Evolutionary conservation across 768 basidiomycete species (phyloP), one percentile per base, ranked within the genome.

Genomic region (Rhodotorula diobovata): DNA sequence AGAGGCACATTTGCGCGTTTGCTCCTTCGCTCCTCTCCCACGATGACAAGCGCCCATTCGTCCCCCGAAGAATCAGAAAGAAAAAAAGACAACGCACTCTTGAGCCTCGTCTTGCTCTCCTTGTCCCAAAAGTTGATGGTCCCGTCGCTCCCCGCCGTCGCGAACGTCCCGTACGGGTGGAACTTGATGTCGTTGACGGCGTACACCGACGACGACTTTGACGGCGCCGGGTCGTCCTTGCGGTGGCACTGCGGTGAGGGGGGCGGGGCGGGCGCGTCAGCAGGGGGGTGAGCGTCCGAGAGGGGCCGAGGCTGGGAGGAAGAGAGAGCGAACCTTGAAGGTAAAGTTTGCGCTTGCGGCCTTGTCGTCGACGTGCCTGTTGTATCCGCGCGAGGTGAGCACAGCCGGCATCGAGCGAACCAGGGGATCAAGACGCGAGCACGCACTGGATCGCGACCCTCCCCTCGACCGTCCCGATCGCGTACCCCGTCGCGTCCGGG

Each of bases 91-190:
- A 92, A 66, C 70, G n/a, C 45, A 71, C 70, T 87, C 83, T 94
- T 96, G 82, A 97, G 85, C 51, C 94, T 88, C 14, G 90, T 92
- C 68, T 93, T 88, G 15, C 90, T 88, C 76, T 94, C 90, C 81
- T 93, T 93, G 81, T 96, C 93, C 93, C 93, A 95, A 80, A 90
- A 91, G 84, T 91, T 89, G 79, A 93, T 88, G 6, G 89, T 89
- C 30, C 91, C 91, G 74, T 93, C 91, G 54, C 61, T 77, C 82
- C 89, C 90, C 68, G 86, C 89, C 32, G 90, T 93, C 39, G 88
- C 89, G 79, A 92, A 93, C 5, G 91, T 93, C 63, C 90, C 90
- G 67, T 90, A 87, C 8, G 87, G 86, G 78, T 94, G 90, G 84
- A 93, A 93, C 25, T 86, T 85, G 71, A 93, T 92, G 72, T 88